Evolutionary conservation across 352 stramenopile genomes (phyloP).

Genomic region (Phytophthora sp.): DNA sequence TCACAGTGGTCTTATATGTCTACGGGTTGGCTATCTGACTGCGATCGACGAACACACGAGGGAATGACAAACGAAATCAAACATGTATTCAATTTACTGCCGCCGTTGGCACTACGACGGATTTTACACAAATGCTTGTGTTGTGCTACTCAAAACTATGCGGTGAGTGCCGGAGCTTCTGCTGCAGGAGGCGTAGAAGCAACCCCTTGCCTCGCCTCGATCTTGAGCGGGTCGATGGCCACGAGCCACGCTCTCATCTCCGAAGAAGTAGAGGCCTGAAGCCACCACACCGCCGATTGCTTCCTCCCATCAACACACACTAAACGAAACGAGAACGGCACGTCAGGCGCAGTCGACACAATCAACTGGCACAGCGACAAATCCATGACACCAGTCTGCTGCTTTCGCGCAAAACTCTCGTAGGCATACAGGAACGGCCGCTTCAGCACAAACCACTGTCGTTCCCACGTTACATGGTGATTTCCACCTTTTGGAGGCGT

Average conservation of each 20-base stretch:
- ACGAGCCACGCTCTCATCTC: conserved; percentile 79
- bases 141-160: conserved; percentile 8
- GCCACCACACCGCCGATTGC: conserved; percentile 74
- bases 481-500: conserved; percentile 5
- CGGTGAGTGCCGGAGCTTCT: conserved; percentile 38
- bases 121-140: neutral
- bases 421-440: conserved; percentile 81
- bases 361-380: conserved; percentile 69
- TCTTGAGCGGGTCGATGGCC: conserved; percentile 74
- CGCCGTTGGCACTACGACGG: neutral
- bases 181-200: conserved; percentile 9
- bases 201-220: conserved; percentile 39
- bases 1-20: conserved; percentile 67
- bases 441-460: conserved; percentile 85
- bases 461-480: conserved; percentile 48
- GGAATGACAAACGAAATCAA: neutral
- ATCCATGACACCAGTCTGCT: conserved; percentile 76
- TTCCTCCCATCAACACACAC: conserved; percentile 54
- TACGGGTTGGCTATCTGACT: conserved; percentile 66
- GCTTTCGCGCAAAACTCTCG: conserved; percentile 69
- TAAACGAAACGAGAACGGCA: conserved; percentile 79
- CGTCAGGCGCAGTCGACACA: conserved; percentile 30
- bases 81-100: conserved; percentile 7
- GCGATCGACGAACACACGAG: neutral
- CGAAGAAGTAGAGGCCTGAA: conserved; percentile 68